phyloP scores from a whole-genome alignment of 2,329 filamentous ascomycete species.

The Aspergillus sp. region DNA sequence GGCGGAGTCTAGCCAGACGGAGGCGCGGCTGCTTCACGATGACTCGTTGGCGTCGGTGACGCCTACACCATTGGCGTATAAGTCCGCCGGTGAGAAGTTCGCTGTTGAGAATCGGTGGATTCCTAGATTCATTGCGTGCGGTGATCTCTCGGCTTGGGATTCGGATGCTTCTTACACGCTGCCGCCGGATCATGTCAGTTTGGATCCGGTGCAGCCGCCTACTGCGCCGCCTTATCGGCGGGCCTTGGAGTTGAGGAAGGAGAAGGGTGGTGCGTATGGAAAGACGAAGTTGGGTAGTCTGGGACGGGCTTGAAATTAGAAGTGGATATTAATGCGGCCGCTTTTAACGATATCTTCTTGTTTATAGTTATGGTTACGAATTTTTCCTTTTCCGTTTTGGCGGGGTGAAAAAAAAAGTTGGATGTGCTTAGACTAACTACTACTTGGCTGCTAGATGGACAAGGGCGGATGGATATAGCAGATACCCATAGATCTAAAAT shows the following conservation, averaged over 20 bases:
- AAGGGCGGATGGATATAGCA: constrained; percentile 12
- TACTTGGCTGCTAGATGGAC: background rate
- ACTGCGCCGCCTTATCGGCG: constrained; percentile 94
- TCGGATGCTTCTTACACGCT: constrained; percentile 92
- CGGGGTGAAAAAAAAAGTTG: background rate
- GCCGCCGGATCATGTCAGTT: constrained; percentile 78
- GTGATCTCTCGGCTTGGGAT: constrained; percentile 91
- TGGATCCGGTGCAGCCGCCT: constrained; percentile 91
- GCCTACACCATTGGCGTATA: constrained; percentile 22
- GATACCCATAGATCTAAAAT: constrained; percentile 19
- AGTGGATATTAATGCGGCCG: background rate
- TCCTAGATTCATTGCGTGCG: constrained; percentile 94
- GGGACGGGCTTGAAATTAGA: constrained; percentile 25
- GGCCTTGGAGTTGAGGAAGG: constrained; percentile 79
- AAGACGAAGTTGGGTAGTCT: constrained; percentile 58
- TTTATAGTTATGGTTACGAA: background rate
- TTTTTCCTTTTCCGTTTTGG: background rate
- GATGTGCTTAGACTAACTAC: background rate
- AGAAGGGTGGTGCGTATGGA: constrained; percentile 73
- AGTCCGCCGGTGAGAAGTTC: constrained; percentile 28
- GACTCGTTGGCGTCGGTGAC: constrained; percentile 41
- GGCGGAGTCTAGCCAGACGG: constrained; percentile 21
- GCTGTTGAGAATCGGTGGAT: constrained; percentile 70
- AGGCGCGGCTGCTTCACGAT: constrained; percentile 43
- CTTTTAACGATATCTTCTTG: constrained; percentile 3